phyloP scores from a whole-genome alignment of 257 asterid species.

The Solanum bulbocastanum region DNA sequence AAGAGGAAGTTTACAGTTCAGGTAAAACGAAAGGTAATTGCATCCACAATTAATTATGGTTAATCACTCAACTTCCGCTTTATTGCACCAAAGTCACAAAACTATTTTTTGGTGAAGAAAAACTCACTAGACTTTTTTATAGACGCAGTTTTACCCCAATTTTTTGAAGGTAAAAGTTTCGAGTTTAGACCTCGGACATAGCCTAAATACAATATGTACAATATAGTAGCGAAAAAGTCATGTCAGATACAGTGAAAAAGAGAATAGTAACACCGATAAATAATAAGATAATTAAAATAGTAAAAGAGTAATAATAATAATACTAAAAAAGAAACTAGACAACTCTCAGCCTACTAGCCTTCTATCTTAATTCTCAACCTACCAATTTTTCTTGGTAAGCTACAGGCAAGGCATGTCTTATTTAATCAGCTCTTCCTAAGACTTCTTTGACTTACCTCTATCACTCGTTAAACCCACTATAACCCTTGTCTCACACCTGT shows the following conservation, averaged over 20 bases:
- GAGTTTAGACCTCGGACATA: neutral
- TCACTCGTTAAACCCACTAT: neutral
- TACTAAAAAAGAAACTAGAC: neutral
- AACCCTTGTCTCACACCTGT: neutral
- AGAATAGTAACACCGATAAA: accelerated
- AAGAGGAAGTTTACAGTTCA: neutral
- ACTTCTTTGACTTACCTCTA: neutral
- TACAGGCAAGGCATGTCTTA: accelerated
- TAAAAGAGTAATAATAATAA: neutral
- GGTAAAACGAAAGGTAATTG: neutral
- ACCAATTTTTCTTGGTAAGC: accelerated
- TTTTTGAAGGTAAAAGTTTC: neutral
- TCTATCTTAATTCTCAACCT: accelerated
- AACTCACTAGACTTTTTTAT: neutral
- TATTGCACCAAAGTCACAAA: neutral
- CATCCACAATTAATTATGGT: neutral
- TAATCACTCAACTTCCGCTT: neutral
- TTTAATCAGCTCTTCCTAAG: accelerated
- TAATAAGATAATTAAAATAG: neutral
- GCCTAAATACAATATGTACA: neutral
- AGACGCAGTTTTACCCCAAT: neutral
- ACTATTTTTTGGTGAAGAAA: neutral
- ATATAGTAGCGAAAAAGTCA: neutral
- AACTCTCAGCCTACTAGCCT: neutral
- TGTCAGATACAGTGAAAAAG: neutral